Evolutionary conservation across 352 stramenopile species (phyloP), one percentile per base, ranked within the genome.

Genomic region (Phytopythium cucurbitacearum): DNA sequence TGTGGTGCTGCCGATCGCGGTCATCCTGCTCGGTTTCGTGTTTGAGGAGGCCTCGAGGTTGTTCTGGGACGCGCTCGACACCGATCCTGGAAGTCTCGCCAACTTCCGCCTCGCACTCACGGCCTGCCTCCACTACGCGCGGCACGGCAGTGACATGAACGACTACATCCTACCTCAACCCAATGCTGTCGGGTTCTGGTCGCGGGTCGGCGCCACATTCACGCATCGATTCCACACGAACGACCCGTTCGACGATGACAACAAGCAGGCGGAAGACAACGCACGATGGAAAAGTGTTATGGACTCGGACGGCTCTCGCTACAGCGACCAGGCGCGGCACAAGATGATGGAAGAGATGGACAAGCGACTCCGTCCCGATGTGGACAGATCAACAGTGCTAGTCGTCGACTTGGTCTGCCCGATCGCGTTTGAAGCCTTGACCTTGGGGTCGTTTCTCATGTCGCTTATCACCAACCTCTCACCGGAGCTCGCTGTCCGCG

Each of bases 71-170:
- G 81, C 80, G n/a, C 86, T 94, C 53, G 73, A 91, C 72, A 81
- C 80, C 62, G 83, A 67, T 54, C 79, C 91, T 54, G 83, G 83
- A 34, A 85, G 71, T 60, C 60, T 94, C 48, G 69, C 62, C 70
- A 91, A 91, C 57, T 94, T 94, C 43, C 80, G 83, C n/a, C 76
- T 94, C 40, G 81, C 80, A 32, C 65, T 94, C 48, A 73, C 75
- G 37, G 80, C 89, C 51, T 85, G 88, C 40, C 81, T 94, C 57
- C 83, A 94, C 57, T 94, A 90, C 62, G 37, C 91, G 47, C 83
- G 83, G 35, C 80, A 94, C 51, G 67, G 70, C 55, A 56, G 80
- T 3, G 79, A 90, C 35, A 93, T 93, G 83, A 80, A 78, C 0
- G 72, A 89, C 15, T 78, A 91, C 57, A 67, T 76, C 41, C 54